These are phyloP conservation scores for Leccinum olivaceopallidum DNA, from an alignment of 768 basidiomycete genomes.

Conservation along the genomic window DNA sequence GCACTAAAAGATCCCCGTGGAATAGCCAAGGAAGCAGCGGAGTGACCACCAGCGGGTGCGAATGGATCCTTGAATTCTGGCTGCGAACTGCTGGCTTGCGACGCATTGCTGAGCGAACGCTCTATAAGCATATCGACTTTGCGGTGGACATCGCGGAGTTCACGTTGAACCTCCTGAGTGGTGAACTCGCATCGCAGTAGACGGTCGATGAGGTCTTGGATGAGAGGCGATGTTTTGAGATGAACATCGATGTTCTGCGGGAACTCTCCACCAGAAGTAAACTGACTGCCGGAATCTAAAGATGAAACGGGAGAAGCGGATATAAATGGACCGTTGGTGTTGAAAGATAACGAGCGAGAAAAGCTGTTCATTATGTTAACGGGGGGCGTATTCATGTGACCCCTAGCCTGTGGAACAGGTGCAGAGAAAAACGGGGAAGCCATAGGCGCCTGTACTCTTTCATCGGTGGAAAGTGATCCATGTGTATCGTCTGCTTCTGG, in stretches of 20 bases:
- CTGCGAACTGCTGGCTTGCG: slow-evolving; percentile 34
- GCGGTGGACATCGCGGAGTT: slow-evolving; percentile 70
- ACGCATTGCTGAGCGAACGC: slow-evolving; percentile 45
- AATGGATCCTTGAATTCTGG: slow-evolving; percentile 89
- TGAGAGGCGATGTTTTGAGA: slow-evolving; percentile 71
- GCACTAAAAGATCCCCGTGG: slow-evolving; percentile 65
- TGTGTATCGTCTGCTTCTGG: slow-evolving; percentile 57
- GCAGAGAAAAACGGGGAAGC: slow-evolving; percentile 41
- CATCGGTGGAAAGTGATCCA: slow-evolving; percentile 32
- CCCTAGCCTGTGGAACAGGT: slow-evolving; percentile 39
- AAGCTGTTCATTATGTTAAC: slow-evolving; percentile 35
- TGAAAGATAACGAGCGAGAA: slow-evolving; percentile 44
- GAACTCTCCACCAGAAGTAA: slow-evolving; percentile 48
- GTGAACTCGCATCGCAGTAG: slow-evolving; percentile 69
- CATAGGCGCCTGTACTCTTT: slow-evolving; percentile 27
- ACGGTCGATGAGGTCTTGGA: slow-evolving; percentile 76
- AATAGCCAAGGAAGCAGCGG: slow-evolving; percentile 38
- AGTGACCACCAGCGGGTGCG: slow-evolving; percentile 41
- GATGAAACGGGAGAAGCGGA: slow-evolving; percentile 82
- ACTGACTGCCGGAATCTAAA: slow-evolving; percentile 70
- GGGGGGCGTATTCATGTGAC: slow-evolving; percentile 48
- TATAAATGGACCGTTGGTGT: slow-evolving; percentile 45
- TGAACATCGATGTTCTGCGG: slow-evolving; percentile 63
- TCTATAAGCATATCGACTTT: slow-evolving; percentile 80
- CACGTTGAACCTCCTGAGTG: slow-evolving; percentile 70